Percentiles rank a stretch among this genome's conserved stretches.
Evolutionary conservation across 192 early-diverging fungal species (phyloP).

Genomic region (Rhizoclosmatium globosum): DNA sequence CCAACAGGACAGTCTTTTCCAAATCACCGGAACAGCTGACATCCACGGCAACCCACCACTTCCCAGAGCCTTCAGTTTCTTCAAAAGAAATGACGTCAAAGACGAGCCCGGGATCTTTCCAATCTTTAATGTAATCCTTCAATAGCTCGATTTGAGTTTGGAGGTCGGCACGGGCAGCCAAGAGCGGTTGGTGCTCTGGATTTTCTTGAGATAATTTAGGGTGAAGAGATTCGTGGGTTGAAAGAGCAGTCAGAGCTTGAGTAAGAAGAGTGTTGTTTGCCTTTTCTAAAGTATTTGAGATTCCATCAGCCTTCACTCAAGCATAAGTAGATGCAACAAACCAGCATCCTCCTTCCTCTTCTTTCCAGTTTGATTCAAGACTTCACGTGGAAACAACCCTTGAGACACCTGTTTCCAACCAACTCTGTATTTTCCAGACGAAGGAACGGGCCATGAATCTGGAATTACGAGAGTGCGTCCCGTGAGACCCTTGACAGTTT

Average conservation of each 20-base stretch:
- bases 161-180: constrained; percentile 70
- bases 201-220: neutral
- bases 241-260: constrained; percentile 8
- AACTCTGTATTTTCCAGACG: constrained; percentile 78
- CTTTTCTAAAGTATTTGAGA: neutral
- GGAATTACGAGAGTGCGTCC: constrained; percentile 77
- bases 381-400: constrained; percentile 33
- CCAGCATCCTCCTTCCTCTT: constrained; percentile 2
- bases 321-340: neutral
- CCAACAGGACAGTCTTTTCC: constrained; percentile 57
- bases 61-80: no score
- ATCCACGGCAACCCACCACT: constrained; percentile 88
- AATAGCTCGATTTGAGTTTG: constrained; percentile 73
- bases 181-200: constrained; percentile 38
- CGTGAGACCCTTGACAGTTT: constrained; percentile 71
- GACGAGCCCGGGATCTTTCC: constrained; percentile 75
- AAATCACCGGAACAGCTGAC: constrained; percentile 82
- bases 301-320: neutral
- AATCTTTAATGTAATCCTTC: constrained; percentile 63
- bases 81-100: constrained; percentile 14
- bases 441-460: constrained; percentile 53
- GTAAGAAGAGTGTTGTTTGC: constrained; percentile 21
- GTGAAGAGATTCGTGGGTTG: constrained; percentile 2
- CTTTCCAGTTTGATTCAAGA: neutral
- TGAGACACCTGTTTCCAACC: constrained; percentile 69